Evolutionary conservation across 768 basidiomycete species (phyloP), one percentile per base, ranked within the genome.

Genomic region (Termitomyces sp.): DNA sequence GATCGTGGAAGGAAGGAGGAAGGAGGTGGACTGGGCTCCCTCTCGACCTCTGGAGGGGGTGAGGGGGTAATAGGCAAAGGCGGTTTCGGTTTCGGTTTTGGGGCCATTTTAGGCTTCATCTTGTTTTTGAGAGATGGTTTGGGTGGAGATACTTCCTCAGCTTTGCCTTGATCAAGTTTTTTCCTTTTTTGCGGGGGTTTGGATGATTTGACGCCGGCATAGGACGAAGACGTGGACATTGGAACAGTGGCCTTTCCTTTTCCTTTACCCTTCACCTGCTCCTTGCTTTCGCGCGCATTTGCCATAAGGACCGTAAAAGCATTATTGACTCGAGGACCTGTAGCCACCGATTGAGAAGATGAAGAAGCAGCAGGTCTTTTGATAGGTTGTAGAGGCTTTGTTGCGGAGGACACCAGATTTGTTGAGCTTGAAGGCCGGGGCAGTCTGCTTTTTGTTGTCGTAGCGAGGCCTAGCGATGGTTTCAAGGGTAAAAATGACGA

Each of bases 251-350:
- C 47, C 56, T 51, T 66, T 37, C 55, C 63, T 58, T 68, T 71
- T 47, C 56, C 66, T 56, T 72, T 72, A 11, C 64, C 67, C 46
- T 68, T 31, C 18, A 47, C 57, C 20, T 54, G 48, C 30, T 55
- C 57, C 47, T 66, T 65, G 51, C 57, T 58, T 59, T 64, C 63
- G 20, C 61, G 63, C 15, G 63, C 61, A 33, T 62, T 65, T 6
- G 62, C 67, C 75, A 78, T 76, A 57, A 78, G 56, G 13, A 73
- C 1, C 1, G 55, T 57, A 46, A 75, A 76, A n/a, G 73, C 74
- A 60, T 78, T 66, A 54, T 13, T 49, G 39, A 22, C 48, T 18
- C 61, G 63, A 18, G 65, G 63, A 7, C 60, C 44, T 16, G 58
- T 27, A n/a, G 54, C 47, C 13, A 58, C 48, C 34, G 59, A 58